Base-by-base conservation (phyloP, 2,329 filamentous ascomycete species). In the Pseudogymnoascus sp. region DNA sequence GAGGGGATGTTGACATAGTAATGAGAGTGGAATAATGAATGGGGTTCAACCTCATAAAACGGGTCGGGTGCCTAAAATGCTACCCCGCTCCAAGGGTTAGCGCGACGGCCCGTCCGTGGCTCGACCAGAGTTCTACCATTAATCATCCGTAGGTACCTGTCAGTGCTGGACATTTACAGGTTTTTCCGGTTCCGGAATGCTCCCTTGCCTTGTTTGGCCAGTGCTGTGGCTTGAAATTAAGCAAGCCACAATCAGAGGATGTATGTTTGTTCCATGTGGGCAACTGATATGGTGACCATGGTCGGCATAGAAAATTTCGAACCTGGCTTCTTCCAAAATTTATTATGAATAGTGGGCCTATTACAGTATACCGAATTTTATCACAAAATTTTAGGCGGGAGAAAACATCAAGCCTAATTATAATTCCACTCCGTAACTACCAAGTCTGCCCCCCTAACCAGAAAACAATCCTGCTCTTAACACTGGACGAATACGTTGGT, bases 401-500 rank as follows among this genome's bases (percentile, higher is more conserved):
- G 33, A 37, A 4, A 37, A 37, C 33, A 37, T 37, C 11, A 37
- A 37, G 33, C 13, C 33, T 37, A 37, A 15, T 37, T 15, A 37
- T 15, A 15, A 37, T 37, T 37, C 13, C 33, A 37, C 33, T 37
- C 33, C 33, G 33, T 33, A 37, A 37, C 33, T 37, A 15, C 33
- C 33, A 13, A 37, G 33, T 15, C 33, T 37, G 11, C 13, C 33
- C 15, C 33, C 33, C 33, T 6, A 37, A 10, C 33, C 4, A 33
- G 31, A 33, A 33, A 33, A 33, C 31, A 33, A 35, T 6, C 33
- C 33, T 37, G 33, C 33, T 37, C 33, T 37, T 37, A 13, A 37
- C 33, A 37, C 13, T 37, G 60, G 62, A 50, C 61, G 65, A 62
- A 67, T 50, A 26, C 66, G 65, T 40, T 66, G 33, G 60, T 68